phyloP scores from a whole-genome alignment of 257 asterid genomes.

The Plantago ovata region DNA sequence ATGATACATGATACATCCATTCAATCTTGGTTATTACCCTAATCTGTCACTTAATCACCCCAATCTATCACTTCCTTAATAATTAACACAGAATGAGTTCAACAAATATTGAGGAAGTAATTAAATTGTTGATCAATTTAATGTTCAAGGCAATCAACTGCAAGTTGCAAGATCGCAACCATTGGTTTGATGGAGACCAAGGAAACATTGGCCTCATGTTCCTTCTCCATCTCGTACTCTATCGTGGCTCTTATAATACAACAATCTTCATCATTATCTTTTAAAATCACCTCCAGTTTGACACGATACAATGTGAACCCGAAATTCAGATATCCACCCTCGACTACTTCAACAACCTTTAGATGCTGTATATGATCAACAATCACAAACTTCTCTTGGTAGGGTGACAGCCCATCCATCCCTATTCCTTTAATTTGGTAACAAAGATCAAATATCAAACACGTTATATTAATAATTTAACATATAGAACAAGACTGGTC shows the following conservation, averaged over 20 bases:
- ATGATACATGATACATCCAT: too few species aligned
- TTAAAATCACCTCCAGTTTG: conserved; percentile 40
- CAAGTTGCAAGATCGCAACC: conserved; percentile 31
- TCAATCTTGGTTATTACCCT: too few species aligned
- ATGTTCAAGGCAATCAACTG: conserved; percentile 27
- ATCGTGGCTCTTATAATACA: conserved; percentile 46
- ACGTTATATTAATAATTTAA: too few species aligned
- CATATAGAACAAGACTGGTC: too few species aligned
- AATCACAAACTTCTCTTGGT: conserved; percentile 53
- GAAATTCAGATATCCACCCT: conserved; percentile 55
- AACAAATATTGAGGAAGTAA: too few species aligned
- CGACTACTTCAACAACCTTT: conserved; percentile 47
- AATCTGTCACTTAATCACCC: too few species aligned
- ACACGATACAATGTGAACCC: conserved; percentile 43
- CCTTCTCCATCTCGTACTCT: conserved; percentile 50
- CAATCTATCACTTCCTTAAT: too few species aligned
- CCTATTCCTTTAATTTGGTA: conserved; percentile 10
- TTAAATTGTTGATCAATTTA: too few species aligned
- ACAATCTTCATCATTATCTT: conserved; percentile 17
- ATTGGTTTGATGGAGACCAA: conserved; percentile 39
- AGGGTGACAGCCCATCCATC: too few species aligned
- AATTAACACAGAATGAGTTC: too few species aligned
- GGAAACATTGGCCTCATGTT: conserved; percentile 34
- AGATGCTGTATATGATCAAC: conserved; percentile 45
- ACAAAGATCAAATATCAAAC: background rate